Evolutionary conservation across 441 rosid species (phyloP).

Genomic region (Croton laevigatus): DNA sequence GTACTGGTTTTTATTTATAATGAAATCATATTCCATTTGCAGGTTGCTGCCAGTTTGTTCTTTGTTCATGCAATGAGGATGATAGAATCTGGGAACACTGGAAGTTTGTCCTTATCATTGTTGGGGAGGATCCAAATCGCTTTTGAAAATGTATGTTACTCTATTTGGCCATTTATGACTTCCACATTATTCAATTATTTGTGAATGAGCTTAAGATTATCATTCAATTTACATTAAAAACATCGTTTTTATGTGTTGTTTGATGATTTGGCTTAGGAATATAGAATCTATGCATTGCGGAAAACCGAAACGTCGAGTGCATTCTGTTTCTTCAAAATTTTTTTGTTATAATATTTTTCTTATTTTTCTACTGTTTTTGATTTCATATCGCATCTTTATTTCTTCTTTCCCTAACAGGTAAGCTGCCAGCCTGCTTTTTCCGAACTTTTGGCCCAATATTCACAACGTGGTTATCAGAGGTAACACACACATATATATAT

Average conservation of each 20-base stretch:
- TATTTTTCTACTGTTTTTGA: slow-evolving; percentile 12
- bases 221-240: not conserved
- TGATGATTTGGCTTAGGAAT: no score
- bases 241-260: not conserved
- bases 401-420: slow-evolving; percentile 48
- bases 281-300: no score
- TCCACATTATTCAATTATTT: not conserved
- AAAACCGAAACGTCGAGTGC: no score
- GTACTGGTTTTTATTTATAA: not conserved
- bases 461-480: slow-evolving; percentile 68
- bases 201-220: not conserved
- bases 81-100: slow-evolving; percentile 54
- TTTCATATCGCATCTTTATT: slow-evolving; percentile 21
- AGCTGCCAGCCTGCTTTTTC: slow-evolving; percentile 71
- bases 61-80: slow-evolving; percentile 65
- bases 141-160: slow-evolving; percentile 50
- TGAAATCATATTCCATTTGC: slow-evolving; percentile 26
- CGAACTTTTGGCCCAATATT: slow-evolving; percentile 66
- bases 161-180: slow-evolving; percentile 9
- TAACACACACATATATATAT: slow-evolving; percentile 26
- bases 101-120: slow-evolving; percentile 65
- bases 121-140: slow-evolving; percentile 50
- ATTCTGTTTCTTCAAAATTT: not conserved
- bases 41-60: slow-evolving; percentile 76
- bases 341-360: slow-evolving; percentile 7